phyloP scores from a whole-genome alignment of 1,284 basidiomycete genomes.

The Kwoniella shivajii region DNA sequence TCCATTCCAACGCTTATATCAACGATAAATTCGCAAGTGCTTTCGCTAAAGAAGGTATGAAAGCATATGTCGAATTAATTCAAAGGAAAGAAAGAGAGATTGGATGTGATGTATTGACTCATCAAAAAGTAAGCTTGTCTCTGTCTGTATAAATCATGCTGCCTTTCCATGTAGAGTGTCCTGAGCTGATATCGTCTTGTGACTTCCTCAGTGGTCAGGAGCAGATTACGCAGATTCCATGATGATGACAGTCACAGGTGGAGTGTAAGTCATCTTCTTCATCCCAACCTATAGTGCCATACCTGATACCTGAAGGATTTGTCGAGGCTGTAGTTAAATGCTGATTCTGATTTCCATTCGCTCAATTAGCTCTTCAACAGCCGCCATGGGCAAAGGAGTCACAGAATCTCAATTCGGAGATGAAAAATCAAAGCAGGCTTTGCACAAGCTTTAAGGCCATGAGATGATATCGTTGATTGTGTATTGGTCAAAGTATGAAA shows the following conservation, averaged over 20 bases:
- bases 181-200: constrained; percentile 15
- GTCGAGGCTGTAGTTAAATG: background rate
- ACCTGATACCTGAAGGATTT: background rate
- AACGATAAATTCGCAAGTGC: constrained; percentile 86
- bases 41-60: constrained; percentile 79
- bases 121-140: constrained; percentile 54
- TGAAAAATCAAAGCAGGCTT: constrained; percentile 25
- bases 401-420: constrained; percentile 83
- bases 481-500: no score
- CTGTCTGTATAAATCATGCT: no score
- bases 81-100: constrained; percentile 83
- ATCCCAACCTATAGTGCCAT: no score
- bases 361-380: constrained; percentile 70
- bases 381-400: constrained; percentile 92
- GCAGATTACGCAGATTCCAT: constrained; percentile 90
- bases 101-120: constrained; percentile 80
- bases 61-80: constrained; percentile 62
- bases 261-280: constrained; percentile 65
- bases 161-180: background rate
- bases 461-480: no score
- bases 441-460: constrained; percentile 27
- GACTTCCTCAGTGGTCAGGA: constrained; percentile 76
- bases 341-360: background rate
- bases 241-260: constrained; percentile 92
- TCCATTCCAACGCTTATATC: constrained; percentile 97